Conservation (phyloP, 2,329 filamentous ascomycete genomes). For the Gremmenia infestans region DNA sequence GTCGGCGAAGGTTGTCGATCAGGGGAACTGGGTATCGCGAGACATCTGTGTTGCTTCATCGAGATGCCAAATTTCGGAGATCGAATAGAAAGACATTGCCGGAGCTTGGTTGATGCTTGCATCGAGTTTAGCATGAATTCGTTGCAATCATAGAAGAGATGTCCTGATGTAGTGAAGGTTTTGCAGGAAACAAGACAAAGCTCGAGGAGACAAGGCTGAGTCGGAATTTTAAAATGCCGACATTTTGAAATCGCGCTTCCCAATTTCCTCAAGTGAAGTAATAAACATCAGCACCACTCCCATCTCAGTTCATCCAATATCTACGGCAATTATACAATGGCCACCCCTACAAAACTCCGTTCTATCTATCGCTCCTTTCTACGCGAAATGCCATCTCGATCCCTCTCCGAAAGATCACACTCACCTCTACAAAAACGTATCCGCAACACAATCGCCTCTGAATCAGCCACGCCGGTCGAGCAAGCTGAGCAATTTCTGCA, state of each 20-base stretch:
- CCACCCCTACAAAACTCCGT: constrained; percentile 51
- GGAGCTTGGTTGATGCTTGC: neutral
- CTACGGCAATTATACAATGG: constrained; percentile 11
- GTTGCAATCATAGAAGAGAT: neutral
- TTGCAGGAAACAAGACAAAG: neutral
- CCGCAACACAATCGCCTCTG: constrained; percentile 53
- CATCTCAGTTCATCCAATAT: neutral
- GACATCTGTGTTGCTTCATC: neutral
- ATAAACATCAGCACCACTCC: neutral
- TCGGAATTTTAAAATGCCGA: too few relatives aligned
- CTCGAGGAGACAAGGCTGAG: neutral
- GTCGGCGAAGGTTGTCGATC: neutral
- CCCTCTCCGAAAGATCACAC: constrained; percentile 44
- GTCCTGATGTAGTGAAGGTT: neutral
- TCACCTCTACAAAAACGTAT: constrained; percentile 68
- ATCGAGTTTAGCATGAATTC: neutral
- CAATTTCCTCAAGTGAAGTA: neutral
- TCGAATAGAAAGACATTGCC: neutral
- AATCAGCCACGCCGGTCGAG: constrained; percentile 31
- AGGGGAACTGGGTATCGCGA: neutral
- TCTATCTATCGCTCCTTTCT: constrained; percentile 84
- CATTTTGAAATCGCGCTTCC: too few relatives aligned
- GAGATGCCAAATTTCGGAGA: neutral
- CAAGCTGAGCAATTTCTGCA: constrained; percentile 73
- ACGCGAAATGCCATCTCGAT: constrained; percentile 77